Evolutionary conservation across 1,284 basidiomycete genomes (phyloP).

Genomic region (Ustilago curta): DNA sequence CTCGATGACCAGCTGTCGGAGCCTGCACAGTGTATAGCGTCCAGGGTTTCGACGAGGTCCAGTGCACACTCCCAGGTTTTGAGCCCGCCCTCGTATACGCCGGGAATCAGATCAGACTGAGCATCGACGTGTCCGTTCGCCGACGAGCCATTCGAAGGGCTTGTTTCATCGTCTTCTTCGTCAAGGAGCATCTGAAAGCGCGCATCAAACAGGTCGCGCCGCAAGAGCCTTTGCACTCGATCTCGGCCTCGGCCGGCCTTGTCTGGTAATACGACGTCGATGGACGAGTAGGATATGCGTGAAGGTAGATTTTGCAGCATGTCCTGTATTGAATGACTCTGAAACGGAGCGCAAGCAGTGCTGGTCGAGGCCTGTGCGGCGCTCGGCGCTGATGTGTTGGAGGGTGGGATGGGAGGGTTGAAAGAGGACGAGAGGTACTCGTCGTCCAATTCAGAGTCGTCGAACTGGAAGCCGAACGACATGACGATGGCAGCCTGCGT

Average conservation of each 20-base stretch:
- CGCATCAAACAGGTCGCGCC: constrained; percentile 92
- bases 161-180: constrained; percentile 32
- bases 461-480: constrained; percentile 53
- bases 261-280: constrained; percentile 27
- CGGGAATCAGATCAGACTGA: constrained; percentile 89
- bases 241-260: background rate
- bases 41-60: constrained; percentile 75
- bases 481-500: background rate
- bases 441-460: constrained; percentile 49
- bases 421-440: constrained; percentile 33
- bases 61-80: constrained; percentile 98
- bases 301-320: constrained; percentile 45
- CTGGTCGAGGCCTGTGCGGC: constrained; percentile 3
- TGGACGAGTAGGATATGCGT: constrained; percentile 48
- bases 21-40: constrained; percentile 18
- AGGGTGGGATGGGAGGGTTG: constrained; percentile 9
- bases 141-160: background rate
- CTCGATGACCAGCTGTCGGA: constrained; percentile 3
- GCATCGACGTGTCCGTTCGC: constrained; percentile 34
- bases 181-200: constrained; percentile 87
- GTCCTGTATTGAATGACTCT: constrained; percentile 13
- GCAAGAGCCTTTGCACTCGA: constrained; percentile 73
- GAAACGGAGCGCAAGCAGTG: constrained; percentile 22
- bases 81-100: constrained; percentile 93
- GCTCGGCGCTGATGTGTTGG: constrained; percentile 10